Evolutionary conservation across 768 basidiomycete species (phyloP), one percentile per base, ranked within the genome.

Genomic region (Termitomyces sp.): DNA sequence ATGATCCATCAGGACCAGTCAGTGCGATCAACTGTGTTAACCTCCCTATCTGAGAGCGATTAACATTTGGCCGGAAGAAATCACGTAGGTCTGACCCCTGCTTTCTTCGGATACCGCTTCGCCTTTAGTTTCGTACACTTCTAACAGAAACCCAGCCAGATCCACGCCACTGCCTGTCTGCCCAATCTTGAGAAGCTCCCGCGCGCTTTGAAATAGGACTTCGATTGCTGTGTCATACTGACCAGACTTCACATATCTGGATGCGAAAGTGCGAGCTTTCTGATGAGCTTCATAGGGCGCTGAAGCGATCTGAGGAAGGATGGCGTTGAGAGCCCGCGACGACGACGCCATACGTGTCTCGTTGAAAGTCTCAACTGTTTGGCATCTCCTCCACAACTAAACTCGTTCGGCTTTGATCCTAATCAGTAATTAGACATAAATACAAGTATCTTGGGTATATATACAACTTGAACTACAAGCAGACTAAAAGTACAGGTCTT

Each of bases 251-350:
- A 80, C 77, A 69, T 92, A 92, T 65, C 95, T 82, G 4, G 94
- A 87, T 5, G 93, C 93, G 63, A 96, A 97, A 18, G 95, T 98
- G 28, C 96, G 84, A 10, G 94, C 93, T 73, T 98, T 98, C 72
- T 98, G 95, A 65, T 98, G 96, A 0, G 95, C 95, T 60, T 94
- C 92, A 70, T 97, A 97, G 36, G 94, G 92, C 10, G 87, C 83
- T 10, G 78, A 76, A 6, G 80, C 70, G 52, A 94, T 87, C 50
- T 87, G 81, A 12, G 85, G 92, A 58, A 88, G 75, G 63, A 90
- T 92, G 10, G 88, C 89, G 60, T 82, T 83, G 13, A 93, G 75
- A 47, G 91, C 91, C 59, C 82, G 79, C 32, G 85, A 72, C 35
- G 86, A 72, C 49, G 70, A 63, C 54, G 62, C 61, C 66, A 68